phyloP scores from a whole-genome alignment of 441 rosid species.

The Adansonia rubrostipa region DNA sequence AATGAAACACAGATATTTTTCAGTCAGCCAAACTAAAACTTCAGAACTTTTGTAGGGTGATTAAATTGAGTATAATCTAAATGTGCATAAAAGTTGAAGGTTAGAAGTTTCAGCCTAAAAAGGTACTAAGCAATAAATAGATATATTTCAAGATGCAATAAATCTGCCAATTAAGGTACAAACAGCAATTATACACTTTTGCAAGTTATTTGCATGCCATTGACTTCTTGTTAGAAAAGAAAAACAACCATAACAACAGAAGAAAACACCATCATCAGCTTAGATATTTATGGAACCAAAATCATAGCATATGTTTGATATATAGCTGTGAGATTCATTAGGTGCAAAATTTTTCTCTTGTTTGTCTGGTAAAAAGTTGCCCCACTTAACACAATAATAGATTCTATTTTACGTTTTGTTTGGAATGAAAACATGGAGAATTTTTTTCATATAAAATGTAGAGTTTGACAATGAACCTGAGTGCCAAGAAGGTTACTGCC shows the following conservation, averaged over 20 bases:
- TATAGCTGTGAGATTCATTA: too few relatives aligned
- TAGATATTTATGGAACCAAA: neutral
- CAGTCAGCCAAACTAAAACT: neutral
- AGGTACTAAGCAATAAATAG: neutral
- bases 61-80: neutral
- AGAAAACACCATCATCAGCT: neutral
- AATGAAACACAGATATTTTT: neutral
- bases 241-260: neutral
- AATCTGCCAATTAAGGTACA: neutral
- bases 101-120: neutral
- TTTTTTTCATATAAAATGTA: neutral
- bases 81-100: neutral
- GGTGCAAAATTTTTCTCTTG: neutral
- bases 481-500: conserved; percentile 69
- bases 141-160: neutral
- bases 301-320: neutral
- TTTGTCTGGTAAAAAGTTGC: neutral
- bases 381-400: neutral
- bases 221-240: neutral
- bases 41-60: neutral
- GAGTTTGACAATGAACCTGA: conserved; percentile 66
- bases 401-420: neutral
- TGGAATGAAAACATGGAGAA: neutral
- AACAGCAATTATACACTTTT: neutral
- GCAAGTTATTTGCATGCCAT: neutral